Base-by-base conservation (phyloP, 2,329 filamentous ascomycete genomes). In the Trichoderma simmonsii region DNA sequence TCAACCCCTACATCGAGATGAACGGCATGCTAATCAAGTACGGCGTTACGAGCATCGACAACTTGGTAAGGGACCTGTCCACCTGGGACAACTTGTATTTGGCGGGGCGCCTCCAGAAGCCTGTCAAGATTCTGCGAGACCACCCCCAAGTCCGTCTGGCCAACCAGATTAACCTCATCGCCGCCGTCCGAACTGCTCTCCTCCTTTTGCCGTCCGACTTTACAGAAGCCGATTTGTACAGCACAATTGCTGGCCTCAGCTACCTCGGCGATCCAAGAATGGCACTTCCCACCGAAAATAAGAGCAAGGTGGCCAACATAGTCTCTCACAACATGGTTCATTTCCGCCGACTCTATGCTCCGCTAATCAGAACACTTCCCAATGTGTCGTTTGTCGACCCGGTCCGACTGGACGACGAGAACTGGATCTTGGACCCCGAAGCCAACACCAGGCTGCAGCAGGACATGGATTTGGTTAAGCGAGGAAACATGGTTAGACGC, bases 1-100 rank as follows among this genome's bases (percentile, higher is more conserved):
- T 98, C 84, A 97, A 99, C 78, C 95, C 96, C 0, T 98, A 95
- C 80, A 90, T 99, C 63, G 95, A 93, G 3, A 91, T 98, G 73
- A 97, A 98, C 77, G 97, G 96, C 54, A 97, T 94, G 73, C 87
- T 98, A 78, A 96, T 99, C 82, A 99, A 99, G 83, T 99, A 99
- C 78, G 96, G 95, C 24, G 96, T 99, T 26, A 97, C 98, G 57
- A 97, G 97, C 78, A 88, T 98, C 75, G 91, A 97, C 78, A 98
- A 95, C 3, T 85, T 99, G 18, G 95, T 94, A 77, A 88, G 87
- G 56, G 96, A 99, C 80, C 87, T 99, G 28, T 92, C 90, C 34
- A 90, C 94, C 72, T 99, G 96, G 96, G 91, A 97, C 74, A 97
- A 94, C 0, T 86, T 99, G 30, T 99, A 99, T 81, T 88, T 99